Percentiles rank a stretch among this genome's conserved stretches.
phyloP scores from a whole-genome alignment of 805 yeast species.

The Nakazawaea wickerhamii region DNA sequence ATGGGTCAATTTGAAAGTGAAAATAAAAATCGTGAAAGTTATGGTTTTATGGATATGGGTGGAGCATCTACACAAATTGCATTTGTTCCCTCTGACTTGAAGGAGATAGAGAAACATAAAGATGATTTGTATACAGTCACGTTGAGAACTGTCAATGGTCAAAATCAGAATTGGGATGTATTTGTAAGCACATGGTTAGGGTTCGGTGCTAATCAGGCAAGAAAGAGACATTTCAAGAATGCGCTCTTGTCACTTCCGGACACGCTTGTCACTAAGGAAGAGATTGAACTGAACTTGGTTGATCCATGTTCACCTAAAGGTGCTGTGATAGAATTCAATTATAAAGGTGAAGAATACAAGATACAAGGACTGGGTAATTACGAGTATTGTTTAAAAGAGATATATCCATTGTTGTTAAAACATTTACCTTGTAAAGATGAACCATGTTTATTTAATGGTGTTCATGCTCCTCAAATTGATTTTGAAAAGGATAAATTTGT shows the following conservation, averaged over 20 bases:
- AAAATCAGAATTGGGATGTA: constrained; percentile 69
- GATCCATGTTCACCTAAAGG: constrained; percentile 85
- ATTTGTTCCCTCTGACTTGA: constrained; percentile 66
- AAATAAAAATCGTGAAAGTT: constrained; percentile 35
- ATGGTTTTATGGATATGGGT: constrained; percentile 98
- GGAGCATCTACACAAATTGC: constrained; percentile 98
- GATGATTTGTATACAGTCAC: constrained; percentile 70
- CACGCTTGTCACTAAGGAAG: constrained; percentile 40
- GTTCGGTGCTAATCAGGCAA: constrained; percentile 94
- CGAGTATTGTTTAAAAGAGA: constrained; percentile 61
- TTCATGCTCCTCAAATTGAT: constrained; percentile 87
- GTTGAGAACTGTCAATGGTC: constrained; percentile 67
- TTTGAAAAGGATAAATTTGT: constrained; percentile 76
- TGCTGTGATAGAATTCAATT: constrained; percentile 41
- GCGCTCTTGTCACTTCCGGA: constrained; percentile 43
- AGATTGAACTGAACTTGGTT: constrained; percentile 39
- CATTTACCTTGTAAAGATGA: constrained; percentile 78
- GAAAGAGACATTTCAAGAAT: constrained; percentile 61
- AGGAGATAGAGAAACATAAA: constrained; percentile 57
- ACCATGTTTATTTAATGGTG: constrained; percentile 93
- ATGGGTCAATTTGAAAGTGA: constrained; percentile 56
- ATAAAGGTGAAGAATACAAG: constrained; percentile 41
- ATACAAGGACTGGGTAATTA: constrained; percentile 77
- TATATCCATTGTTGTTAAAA: constrained; percentile 73
- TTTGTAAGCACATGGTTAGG: constrained; percentile 98